Evolutionary conservation across 768 basidiomycete species (phyloP).

Genomic region (Cystobasidium tubakii): DNA sequence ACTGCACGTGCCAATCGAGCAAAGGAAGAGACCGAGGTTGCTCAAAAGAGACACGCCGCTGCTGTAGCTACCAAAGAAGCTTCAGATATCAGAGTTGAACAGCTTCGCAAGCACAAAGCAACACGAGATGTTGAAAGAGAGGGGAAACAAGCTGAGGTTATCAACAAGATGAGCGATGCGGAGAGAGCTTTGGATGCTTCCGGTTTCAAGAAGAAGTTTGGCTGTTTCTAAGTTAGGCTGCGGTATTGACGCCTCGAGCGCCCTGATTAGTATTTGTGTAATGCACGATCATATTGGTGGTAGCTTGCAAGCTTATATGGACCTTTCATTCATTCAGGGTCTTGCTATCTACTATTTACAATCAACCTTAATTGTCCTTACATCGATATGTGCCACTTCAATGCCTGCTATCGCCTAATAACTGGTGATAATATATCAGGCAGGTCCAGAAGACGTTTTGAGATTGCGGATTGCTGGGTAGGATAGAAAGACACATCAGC

Average conservation of each 20-base stretch:
- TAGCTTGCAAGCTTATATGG: too few relatives aligned
- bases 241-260: too few relatives aligned
- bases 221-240: too few relatives aligned
- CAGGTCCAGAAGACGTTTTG: not conserved
- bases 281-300: too few relatives aligned
- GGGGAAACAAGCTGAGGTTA: not conserved
- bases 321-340: too few relatives aligned
- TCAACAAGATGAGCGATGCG: slow-evolving; percentile 23
- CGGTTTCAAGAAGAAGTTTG: not conserved
- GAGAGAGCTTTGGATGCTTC: slow-evolving; percentile 20
- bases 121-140: slow-evolving; percentile 26
- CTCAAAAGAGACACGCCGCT: slow-evolving; percentile 8
- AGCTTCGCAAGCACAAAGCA: slow-evolving; percentile 8
- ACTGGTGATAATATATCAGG: slow-evolving; percentile 1
- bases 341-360: too few relatives aligned
- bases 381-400: too few relatives aligned
- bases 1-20: slow-evolving; percentile 8
- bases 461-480: not conserved
- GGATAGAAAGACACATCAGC: not conserved
- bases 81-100: slow-evolving; percentile 1
- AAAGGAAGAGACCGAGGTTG: slow-evolving; percentile 21
- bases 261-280: too few relatives aligned
- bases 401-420: not conserved
- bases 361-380: too few relatives aligned
- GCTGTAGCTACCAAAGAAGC: slow-evolving; percentile 12